Evolutionary conservation across 805 yeast species (phyloP), one percentile per base, ranked within the genome.

Genomic region (Cyberlindnera nakhonratchasimensis): DNA sequence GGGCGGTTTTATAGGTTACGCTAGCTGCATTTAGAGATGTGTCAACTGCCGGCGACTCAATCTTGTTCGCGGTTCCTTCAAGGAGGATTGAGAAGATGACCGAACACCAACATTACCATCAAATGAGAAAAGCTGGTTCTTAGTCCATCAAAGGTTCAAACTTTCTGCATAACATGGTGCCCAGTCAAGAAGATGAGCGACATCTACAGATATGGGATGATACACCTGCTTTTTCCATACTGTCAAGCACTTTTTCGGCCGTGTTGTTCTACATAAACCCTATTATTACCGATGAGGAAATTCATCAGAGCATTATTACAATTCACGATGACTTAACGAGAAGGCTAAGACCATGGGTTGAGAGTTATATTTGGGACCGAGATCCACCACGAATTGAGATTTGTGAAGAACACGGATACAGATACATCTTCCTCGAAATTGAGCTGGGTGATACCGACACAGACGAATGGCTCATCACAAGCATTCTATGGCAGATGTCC

Each of bases 401-500:
- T 4, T 30, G 29, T n/a, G 20, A 46, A 6, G 16, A 43, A 8
- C 18, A 41, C 5, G 46, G 39, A 1, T 11, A 25, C 12, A 14
- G 30, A 3, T 58, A 58, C 44, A 53, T 67, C 2, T 53, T 53
- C 37, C 74, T 75, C 0, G 65, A 64, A 28, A 45, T 71, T n/a
- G 65, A 54, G 1, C 71, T 68, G 42, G 79, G 75, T 17, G 73
- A 70, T 24, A 55, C 63, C 12, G 42, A 62, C 17, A 63, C 60
- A 11, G 83, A 79, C 50, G 74, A 72, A 42, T 62, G 71, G 59
- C 53, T 80, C 6, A 47, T 77, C 5, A 55, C 71, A 1, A 56
- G 63, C 6, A 37, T 78, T 1, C 52, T 79, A 6, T 62, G 58
- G 44, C 57, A 65, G 4, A 62, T 75, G 39, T 62, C 73, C 5